Evolutionary conservation across 2,329 filamentous ascomycete species (phyloP), one percentile per base, ranked within the genome.

Genomic region (Neofusicoccum laricinum): DNA sequence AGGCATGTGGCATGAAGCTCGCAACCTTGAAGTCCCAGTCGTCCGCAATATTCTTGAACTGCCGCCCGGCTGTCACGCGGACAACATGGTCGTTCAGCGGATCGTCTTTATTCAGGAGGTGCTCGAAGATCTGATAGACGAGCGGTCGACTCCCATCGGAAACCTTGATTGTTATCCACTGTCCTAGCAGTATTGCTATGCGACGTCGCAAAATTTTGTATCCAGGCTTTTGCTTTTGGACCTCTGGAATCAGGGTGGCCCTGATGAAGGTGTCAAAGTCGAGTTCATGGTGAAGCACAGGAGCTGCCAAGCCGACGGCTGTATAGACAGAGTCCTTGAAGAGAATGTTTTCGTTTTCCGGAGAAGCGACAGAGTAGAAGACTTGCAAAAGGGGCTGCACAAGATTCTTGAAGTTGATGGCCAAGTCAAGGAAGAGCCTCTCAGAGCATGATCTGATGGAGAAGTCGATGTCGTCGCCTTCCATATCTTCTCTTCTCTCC

Each of bases 241-340:
- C 89, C 74, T 99, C 95, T 3, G 85, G 82, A 4, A 91, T 87
- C 36, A 99, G 81, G 0, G 90, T 93, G 4, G 88, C 87, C 15
- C 86, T 82, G 45, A 99, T 78, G 71, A 98, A 90, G 1, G 83
- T 76, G 72, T 96, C 90, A 77, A 98, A 98, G 76, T 98, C 90
- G 67, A 97, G 86, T 11, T 86, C 82, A 51, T 88, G 81, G 65
- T 89, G 84, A 15, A 98, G 80, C 43, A 93, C 88, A 1, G 91
- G 84, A 1, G 93, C 91, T 0, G 95, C 88, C 58, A 97, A 83
- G 2, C 94, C 93, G 79, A 99, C 89, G 11, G 94, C 93, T 4
- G 92, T 96, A 73, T 99, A 99, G 0, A 98, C 88, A 0, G 94
- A 94, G 74, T 99, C 95, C 74, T 97, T 98, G 66, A 91, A 87